phyloP scores from a whole-genome alignment of 352 stramenopile genomes.

The Phytophthora idaei region DNA sequence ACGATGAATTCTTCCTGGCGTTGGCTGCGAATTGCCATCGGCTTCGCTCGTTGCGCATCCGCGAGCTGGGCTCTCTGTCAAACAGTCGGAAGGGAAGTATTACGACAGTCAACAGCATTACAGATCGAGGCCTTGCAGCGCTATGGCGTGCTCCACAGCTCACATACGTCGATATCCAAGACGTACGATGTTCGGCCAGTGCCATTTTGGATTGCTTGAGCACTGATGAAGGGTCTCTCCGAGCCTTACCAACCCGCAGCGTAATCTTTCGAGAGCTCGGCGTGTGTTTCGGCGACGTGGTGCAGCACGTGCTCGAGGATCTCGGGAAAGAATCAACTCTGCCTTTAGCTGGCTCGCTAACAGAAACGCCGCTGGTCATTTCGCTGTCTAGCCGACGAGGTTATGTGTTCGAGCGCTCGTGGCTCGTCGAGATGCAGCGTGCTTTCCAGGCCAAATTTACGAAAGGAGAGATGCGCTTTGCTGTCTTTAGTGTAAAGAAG shows the following conservation, averaged over 20 bases:
- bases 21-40: constrained; percentile 31
- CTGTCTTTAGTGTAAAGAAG: constrained; percentile 40
- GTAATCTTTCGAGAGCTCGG: constrained; percentile 45
- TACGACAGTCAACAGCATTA: constrained; percentile 38
- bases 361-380: constrained; percentile 23
- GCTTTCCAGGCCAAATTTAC: constrained; percentile 23
- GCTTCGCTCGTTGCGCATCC: constrained; percentile 42
- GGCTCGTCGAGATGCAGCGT: constrained; percentile 34
- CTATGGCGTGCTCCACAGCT: constrained; percentile 30
- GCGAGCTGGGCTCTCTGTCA: constrained; percentile 34
- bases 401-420: constrained; percentile 43
- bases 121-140: constrained; percentile 36
- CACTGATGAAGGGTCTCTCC: background rate
- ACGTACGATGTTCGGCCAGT: constrained; percentile 38
- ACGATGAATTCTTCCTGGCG: constrained; percentile 43
- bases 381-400: constrained; percentile 46
- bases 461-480: constrained; percentile 37
- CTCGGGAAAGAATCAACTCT: constrained; percentile 11
- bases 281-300: constrained; percentile 46
- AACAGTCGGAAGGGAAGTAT: constrained; percentile 28
- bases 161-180: constrained; percentile 41
- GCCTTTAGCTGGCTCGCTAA: background rate
- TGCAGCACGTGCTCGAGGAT: constrained; percentile 35
- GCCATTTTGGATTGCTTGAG: constrained; percentile 33
- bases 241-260: constrained; percentile 1